Percentiles rank a stretch among this genome's conserved stretches.
phyloP scores from a whole-genome alignment of 371 early-diverging fungal species.

The Mortierella sp. region DNA sequence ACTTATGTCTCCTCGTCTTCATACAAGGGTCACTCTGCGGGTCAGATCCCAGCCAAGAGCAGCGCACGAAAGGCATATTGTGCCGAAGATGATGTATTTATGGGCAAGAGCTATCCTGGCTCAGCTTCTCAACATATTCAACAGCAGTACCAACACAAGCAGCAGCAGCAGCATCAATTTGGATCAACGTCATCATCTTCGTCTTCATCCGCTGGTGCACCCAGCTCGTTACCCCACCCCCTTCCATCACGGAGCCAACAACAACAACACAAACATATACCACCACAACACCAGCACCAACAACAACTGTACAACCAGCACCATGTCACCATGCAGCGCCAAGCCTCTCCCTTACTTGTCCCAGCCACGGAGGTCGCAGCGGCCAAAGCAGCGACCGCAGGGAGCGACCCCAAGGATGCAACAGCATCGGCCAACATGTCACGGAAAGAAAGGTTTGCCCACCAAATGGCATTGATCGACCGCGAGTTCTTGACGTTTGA shows the following conservation, averaged over 20 bases:
- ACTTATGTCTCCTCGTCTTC: conserved; percentile 13
- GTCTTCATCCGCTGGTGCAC: conserved; percentile 27
- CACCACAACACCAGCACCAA: conserved; percentile 20
- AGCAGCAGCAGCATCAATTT: conserved; percentile 33
- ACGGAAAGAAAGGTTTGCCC: conserved; percentile 45
- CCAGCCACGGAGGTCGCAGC: conserved; percentile 19
- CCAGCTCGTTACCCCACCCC: conserved; percentile 28
- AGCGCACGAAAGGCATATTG: conserved; percentile 14
- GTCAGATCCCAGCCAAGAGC: conserved; percentile 7
- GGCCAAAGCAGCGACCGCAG: conserved; percentile 13
- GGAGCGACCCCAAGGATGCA: neutral
- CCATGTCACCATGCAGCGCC: conserved; percentile 20
- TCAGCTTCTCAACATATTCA: conserved; percentile 2
- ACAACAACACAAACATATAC: conserved; percentile 17
- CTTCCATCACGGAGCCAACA: conserved; percentile 4
- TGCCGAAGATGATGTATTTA: conserved; percentile 22
- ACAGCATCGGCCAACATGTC: conserved; percentile 26
- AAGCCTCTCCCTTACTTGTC: conserved; percentile 8
- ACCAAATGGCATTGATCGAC: conserved; percentile 64
- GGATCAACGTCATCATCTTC: conserved; percentile 34
- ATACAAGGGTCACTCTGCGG: conserved; percentile 16
- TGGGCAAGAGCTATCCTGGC: conserved; percentile 21
- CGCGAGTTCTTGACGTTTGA: conserved; percentile 77
- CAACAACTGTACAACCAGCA: conserved; percentile 18
- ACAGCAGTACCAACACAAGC: conserved; percentile 17